phyloP scores from a whole-genome alignment of 1,284 basidiomycete genomes.

The Ceratobasidium sp. region DNA sequence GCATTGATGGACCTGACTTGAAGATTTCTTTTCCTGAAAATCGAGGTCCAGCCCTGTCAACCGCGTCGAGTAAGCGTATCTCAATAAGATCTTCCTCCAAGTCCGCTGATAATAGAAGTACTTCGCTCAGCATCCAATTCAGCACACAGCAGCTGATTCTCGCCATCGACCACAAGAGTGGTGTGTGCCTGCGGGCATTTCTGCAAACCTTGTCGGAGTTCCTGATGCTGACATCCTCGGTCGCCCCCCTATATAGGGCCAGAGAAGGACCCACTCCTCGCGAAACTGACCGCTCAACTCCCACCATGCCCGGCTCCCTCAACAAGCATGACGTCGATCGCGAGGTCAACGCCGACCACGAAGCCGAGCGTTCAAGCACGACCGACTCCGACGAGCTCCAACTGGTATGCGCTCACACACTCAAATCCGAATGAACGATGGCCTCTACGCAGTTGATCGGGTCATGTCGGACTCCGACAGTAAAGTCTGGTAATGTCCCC shows the following conservation, averaged over 20 bases:
- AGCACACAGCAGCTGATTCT: neutral
- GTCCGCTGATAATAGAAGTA: too few species aligned
- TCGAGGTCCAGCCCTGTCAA: too few species aligned
- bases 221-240: neutral
- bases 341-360: constrained; percentile 18
- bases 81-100: too few species aligned
- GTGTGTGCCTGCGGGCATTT: neutral
- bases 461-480: constrained; percentile 54
- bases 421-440: constrained; percentile 47
- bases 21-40: too few species aligned
- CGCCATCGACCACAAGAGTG: neutral
- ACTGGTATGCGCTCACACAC: constrained; percentile 65
- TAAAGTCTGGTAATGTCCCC: constrained; percentile 73
- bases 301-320: constrained; percentile 38
- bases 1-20: neutral
- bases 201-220: too few species aligned
- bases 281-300: neutral
- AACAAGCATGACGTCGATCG: constrained; percentile 8
- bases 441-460: constrained; percentile 54
- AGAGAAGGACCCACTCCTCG: neutral
- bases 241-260: constrained; percentile 15
- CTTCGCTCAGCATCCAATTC: too few species aligned
- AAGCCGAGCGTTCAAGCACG: constrained; percentile 41
- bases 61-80: too few species aligned
- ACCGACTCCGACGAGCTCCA: constrained; percentile 70